Percentiles rank a stretch among this genome's conserved stretches.
Conservation (phyloP, 2,329 filamentous ascomycete species). For the Chaetomiaceae sp. region DNA sequence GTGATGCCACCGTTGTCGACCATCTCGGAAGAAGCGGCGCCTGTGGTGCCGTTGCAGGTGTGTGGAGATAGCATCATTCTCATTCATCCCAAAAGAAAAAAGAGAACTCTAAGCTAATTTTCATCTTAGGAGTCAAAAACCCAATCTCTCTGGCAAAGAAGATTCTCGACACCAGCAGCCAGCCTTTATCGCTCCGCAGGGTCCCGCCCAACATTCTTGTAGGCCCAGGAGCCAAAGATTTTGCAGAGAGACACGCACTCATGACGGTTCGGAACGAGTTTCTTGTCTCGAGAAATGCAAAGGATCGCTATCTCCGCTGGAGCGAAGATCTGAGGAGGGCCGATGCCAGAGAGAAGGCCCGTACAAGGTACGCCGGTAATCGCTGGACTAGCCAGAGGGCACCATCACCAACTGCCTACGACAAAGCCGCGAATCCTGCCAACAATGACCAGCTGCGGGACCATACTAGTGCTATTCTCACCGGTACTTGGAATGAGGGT, state of each 20-base stretch:
- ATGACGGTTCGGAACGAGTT: constrained; percentile 67
- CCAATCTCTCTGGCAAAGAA: constrained; percentile 82
- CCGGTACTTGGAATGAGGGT: constrained; percentile 58
- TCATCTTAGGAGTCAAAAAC: constrained; percentile 74
- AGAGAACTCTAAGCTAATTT: constrained; percentile 1
- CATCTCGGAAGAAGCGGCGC: constrained; percentile 87
- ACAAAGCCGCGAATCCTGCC: constrained; percentile 16
- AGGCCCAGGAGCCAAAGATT: constrained; percentile 79
- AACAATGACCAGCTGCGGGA: constrained; percentile 35
- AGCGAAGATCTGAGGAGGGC: constrained; percentile 59
- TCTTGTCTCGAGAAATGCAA: constrained; percentile 74
- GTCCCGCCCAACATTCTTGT: constrained; percentile 92
- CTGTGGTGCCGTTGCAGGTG: constrained; percentile 85
- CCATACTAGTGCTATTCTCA: constrained; percentile 51
- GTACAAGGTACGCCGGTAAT: constrained; percentile 16
- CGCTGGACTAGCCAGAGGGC: constrained; percentile 9
- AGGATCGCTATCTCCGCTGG: constrained; percentile 78
- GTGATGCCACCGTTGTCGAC: constrained; percentile 90
- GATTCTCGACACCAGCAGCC: constrained; percentile 72
- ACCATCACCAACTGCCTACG: constrained; percentile 18
- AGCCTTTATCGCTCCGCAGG: constrained; percentile 74
- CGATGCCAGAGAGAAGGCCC: constrained; percentile 28
- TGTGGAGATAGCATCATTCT: constrained; percentile 33
- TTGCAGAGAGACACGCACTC: constrained; percentile 75
- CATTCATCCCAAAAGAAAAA: no score